Conservation (phyloP, 192 early-diverging fungal species). For the Endogone sp. region DNA sequence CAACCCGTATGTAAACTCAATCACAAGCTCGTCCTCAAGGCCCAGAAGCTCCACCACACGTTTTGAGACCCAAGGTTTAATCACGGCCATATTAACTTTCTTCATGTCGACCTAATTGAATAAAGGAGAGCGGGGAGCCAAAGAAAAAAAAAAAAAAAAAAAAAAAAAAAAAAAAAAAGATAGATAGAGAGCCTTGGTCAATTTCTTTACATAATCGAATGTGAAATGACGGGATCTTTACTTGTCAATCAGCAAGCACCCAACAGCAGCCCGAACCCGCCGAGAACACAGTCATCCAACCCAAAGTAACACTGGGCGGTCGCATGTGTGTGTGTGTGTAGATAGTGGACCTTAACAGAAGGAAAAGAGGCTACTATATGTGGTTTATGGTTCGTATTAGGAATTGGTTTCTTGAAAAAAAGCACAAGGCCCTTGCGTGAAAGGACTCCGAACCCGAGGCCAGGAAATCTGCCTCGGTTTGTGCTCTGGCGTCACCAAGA, state of each 20-base stretch:
- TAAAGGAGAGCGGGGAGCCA: neutral
- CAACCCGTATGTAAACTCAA: constrained; percentile 81
- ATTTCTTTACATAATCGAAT: too few species aligned
- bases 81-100: constrained; percentile 84
- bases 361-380: neutral
- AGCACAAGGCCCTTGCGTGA: too few species aligned
- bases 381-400: neutral
- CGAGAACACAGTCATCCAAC: neutral
- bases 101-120: constrained; percentile 68
- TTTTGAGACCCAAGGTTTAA: constrained; percentile 85
- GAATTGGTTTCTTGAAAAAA: neutral
- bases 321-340: neutral
- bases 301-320: neutral
- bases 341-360: neutral
- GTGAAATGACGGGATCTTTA: too few species aligned
- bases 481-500: too few species aligned
- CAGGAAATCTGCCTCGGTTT: too few species aligned
- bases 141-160: neutral
- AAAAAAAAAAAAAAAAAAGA: neutral
- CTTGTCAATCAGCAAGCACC: too few species aligned
- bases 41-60: constrained; percentile 74
- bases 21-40: constrained; percentile 91
- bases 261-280: neutral
- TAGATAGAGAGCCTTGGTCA: neutral
- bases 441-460: too few species aligned